Conservation (phyloP, 768 basidiomycete genomes). For the Ramaria rubella region DNA sequence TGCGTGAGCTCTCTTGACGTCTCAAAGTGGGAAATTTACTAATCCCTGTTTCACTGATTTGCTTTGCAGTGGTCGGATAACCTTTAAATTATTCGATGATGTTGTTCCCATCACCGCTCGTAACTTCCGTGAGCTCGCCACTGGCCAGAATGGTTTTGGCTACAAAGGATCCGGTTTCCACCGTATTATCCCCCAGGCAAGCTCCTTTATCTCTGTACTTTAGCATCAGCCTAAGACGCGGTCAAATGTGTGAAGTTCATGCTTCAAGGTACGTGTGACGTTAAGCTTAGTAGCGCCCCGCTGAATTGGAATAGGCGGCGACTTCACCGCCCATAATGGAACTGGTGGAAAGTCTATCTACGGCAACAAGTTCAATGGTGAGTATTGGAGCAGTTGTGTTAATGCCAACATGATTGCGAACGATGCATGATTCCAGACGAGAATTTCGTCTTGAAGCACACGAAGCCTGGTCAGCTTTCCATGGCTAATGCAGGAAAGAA, state of each 20-base stretch:
- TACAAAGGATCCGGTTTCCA: conserved; percentile 70
- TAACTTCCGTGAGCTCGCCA: conserved; percentile 89
- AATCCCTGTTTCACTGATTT: background rate
- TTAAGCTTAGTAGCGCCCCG: conserved; percentile 6
- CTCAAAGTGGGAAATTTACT: background rate
- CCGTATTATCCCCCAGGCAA: conserved; percentile 29
- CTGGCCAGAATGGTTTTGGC: conserved; percentile 66
- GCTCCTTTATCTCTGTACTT: background rate
- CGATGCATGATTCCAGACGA: too few relatives aligned
- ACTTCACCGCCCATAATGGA: conserved; percentile 70
- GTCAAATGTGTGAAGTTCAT: conserved; percentile 45
- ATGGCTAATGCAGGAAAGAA: conserved; percentile 86
- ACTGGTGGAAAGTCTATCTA: conserved; percentile 86
- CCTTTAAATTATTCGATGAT: conserved; percentile 82
- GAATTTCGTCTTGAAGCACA: conserved; percentile 61
- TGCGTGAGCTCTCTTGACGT: conserved; percentile 6
- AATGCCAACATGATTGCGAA: too few relatives aligned
- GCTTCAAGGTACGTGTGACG: conserved; percentile 51
- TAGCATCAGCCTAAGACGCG: background rate
- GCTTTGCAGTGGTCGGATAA: conserved; percentile 47
- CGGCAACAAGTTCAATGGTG: conserved; percentile 70
- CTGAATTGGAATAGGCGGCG: conserved; percentile 43
- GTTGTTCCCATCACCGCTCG: conserved; percentile 64
- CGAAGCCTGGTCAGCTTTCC: conserved; percentile 59
- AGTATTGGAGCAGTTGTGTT: too few relatives aligned